Conservation (phyloP, 768 basidiomycete species). For the Hirschioporus abietinus region DNA sequence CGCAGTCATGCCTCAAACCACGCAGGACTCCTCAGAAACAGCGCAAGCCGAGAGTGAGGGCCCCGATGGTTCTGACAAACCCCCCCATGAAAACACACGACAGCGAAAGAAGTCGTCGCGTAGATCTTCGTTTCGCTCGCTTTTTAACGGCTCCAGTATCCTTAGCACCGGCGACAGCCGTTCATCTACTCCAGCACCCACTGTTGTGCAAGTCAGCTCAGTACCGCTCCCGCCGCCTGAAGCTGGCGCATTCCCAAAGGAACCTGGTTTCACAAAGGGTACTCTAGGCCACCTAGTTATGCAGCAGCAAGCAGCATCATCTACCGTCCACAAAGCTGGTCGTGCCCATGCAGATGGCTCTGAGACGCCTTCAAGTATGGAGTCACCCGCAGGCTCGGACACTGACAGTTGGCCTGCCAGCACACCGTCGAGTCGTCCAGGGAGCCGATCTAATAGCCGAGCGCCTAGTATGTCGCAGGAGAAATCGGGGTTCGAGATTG, state of each 20-base stretch:
- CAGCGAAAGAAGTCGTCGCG: slow-evolving; percentile 16
- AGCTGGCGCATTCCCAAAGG: slow-evolving; percentile 40
- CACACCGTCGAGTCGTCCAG: slow-evolving; percentile 12
- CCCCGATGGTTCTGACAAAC: slow-evolving; percentile 56
- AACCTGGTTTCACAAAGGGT: slow-evolving; percentile 43
- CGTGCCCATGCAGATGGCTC: slow-evolving; percentile 1
- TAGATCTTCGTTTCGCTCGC: background rate
- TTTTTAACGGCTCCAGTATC: background rate
- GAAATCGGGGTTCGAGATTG: slow-evolving; percentile 17
- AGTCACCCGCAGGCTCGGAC: slow-evolving; percentile 13
- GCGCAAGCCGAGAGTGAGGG: slow-evolving; percentile 51
- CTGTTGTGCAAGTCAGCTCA: slow-evolving; percentile 9
- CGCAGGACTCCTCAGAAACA: slow-evolving; percentile 43
- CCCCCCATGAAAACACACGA: slow-evolving; percentile 33
- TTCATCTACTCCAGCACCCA: background rate
- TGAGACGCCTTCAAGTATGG: slow-evolving; percentile 10
- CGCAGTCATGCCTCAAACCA: slow-evolving; percentile 2
- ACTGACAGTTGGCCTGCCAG: slow-evolving; percentile 12
- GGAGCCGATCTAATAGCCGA: slow-evolving; percentile 45
- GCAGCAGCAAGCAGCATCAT: background rate
- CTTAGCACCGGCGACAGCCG: background rate
- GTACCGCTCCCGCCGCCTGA: slow-evolving; percentile 52
- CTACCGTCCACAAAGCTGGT: background rate
- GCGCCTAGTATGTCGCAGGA: slow-evolving; percentile 37
- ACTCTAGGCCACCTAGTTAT: slow-evolving; percentile 37